phyloP scores from a whole-genome alignment of 805 yeast species.

The Vanderwaltozyma verrucispora region DNA sequence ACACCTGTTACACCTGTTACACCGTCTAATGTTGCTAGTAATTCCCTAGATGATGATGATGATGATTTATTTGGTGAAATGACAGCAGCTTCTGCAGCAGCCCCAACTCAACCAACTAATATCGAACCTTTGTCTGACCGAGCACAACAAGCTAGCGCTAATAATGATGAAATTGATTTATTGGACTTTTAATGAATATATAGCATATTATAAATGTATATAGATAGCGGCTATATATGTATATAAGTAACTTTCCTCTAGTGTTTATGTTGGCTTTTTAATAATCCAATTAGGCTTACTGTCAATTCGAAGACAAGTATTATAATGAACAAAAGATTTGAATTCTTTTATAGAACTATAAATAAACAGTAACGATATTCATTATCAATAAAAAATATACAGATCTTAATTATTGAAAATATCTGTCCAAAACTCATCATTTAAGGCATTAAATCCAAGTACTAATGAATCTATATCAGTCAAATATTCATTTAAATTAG shows the following conservation, averaged over 20 bases:
- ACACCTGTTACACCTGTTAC: slow-evolving; percentile 1
- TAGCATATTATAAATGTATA: not conserved
- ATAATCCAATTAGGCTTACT: too few relatives aligned
- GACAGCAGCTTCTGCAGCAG: slow-evolving; percentile 10
- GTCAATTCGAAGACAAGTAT: too few relatives aligned
- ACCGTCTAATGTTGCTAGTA: not conserved
- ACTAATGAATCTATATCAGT: slow-evolving; percentile 33
- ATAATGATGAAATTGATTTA: slow-evolving; percentile 22
- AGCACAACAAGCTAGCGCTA: slow-evolving; percentile 3
- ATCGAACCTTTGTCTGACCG: not conserved
- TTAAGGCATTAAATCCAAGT: slow-evolving; percentile 42
- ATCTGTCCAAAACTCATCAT: slow-evolving; percentile 68
- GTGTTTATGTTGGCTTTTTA: too few relatives aligned
- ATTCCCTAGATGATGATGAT: slow-evolving; percentile 3
- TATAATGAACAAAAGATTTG: too few relatives aligned
- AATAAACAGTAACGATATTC: too few relatives aligned
- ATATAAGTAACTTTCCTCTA: too few relatives aligned
- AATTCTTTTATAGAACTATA: too few relatives aligned
- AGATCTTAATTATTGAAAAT: slow-evolving; percentile 4
- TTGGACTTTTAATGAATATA: slow-evolving; percentile 18
- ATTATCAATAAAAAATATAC: too few relatives aligned
- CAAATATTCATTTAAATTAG: slow-evolving; percentile 20
- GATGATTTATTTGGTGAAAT: slow-evolving; percentile 30
- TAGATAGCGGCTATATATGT: too few relatives aligned
- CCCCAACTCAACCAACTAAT: slow-evolving; percentile 1